Conservation (phyloP, 2,329 filamentous ascomycete genomes). For the Fusarium sp. region DNA sequence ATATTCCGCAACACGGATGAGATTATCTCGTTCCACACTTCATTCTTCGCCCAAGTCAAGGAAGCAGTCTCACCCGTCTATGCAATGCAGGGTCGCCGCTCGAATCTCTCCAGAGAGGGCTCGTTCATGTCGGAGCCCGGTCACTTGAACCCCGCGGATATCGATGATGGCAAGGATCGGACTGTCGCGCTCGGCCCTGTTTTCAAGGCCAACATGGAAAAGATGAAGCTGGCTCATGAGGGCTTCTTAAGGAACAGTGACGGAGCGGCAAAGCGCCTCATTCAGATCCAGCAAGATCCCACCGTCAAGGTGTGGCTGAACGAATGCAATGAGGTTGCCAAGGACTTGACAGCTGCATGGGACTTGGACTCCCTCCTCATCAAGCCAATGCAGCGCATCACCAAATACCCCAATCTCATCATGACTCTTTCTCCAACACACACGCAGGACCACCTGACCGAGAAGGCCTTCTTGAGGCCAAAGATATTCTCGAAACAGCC, state of each 20-base stretch:
- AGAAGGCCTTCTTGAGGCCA: constrained; percentile 67
- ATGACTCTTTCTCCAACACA: constrained; percentile 85
- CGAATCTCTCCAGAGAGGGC: constrained; percentile 56
- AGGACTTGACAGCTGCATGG: constrained; percentile 94
- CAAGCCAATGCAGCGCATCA: constrained; percentile 94
- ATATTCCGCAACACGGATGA: constrained; percentile 95
- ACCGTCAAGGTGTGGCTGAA: constrained; percentile 86
- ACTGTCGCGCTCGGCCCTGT: constrained; percentile 64
- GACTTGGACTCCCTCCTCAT: constrained; percentile 95
- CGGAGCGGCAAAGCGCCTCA: constrained; percentile 69
- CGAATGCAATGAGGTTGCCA: constrained; percentile 92
- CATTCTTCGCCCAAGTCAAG: constrained; percentile 84
- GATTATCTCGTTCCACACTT: constrained; percentile 86
- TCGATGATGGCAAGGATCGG: constrained; percentile 66
- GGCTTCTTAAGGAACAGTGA: constrained; percentile 74
- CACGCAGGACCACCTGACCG: constrained; percentile 85
- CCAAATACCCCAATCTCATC: constrained; percentile 92
- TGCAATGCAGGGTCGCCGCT: constrained; percentile 67
- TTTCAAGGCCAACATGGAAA: constrained; percentile 68
- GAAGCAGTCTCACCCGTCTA: constrained; percentile 85
- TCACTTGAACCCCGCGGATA: constrained; percentile 54
- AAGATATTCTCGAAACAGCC: constrained; percentile 70
- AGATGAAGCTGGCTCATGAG: constrained; percentile 71
- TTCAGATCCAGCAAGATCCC: constrained; percentile 72
- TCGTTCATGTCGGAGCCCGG: constrained; percentile 56